These are phyloP conservation scores for Ensete ventricosum DNA, from an alignment of 176 grass and related monocot species.

Conservation along the genomic window DNA sequence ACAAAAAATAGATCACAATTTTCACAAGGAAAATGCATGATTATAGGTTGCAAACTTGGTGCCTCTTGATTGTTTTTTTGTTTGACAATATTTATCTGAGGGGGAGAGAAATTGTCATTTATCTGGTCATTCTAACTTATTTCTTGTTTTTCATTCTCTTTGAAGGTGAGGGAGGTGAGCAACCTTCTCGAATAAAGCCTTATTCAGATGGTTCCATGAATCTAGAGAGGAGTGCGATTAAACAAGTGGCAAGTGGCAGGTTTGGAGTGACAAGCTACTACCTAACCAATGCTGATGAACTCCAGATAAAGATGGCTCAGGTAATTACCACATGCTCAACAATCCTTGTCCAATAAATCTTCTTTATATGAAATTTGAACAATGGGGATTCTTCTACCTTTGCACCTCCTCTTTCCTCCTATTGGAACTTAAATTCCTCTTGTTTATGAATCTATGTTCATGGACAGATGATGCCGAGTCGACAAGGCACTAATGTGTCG, in stretches of 20 bases:
- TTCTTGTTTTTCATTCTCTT: neutral
- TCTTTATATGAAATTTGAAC: constrained; percentile 4
- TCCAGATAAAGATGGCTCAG: constrained; percentile 99
- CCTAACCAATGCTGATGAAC: constrained; percentile 94
- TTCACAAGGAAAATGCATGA: no score
- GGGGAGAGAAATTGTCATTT: neutral
- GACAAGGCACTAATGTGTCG: constrained; percentile 16
- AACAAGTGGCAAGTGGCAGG: constrained; percentile 93
- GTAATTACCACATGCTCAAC: constrained; percentile 29
- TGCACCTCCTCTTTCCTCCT: neutral
- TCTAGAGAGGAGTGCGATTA: constrained; percentile 93
- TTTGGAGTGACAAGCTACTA: constrained; percentile 99
- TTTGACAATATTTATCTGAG: neutral
- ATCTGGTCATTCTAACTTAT: neutral
- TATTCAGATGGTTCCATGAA: constrained; percentile 83
- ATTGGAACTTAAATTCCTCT: constrained; percentile 14
- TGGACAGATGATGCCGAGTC: constrained; percentile 18
- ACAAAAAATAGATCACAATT: no score
- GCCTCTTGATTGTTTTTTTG: neutral
- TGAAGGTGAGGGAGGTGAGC: constrained; percentile 93
- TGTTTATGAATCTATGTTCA: constrained; percentile 20
- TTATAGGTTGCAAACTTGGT: no score
- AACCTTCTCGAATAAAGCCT: constrained; percentile 85
- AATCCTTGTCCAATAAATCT: neutral
- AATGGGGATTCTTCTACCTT: neutral